A percentile compares a stretch with the other conserved stretches of the same genome.
Conservation (phyloP, 2,329 filamentous ascomycete species). For the Fonsecaea erecta region DNA sequence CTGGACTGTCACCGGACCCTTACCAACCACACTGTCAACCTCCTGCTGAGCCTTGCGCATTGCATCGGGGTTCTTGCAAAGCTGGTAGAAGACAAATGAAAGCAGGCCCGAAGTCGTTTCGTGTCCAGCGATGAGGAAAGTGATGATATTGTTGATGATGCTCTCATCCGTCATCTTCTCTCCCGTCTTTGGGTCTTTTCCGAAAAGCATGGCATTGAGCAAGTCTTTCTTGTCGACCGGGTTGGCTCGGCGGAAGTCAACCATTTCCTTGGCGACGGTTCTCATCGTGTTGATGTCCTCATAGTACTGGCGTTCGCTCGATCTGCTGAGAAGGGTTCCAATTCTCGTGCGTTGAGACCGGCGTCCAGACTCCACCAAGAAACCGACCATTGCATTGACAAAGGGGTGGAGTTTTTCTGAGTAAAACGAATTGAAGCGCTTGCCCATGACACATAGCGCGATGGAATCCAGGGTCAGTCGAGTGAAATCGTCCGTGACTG, state of each 20-base stretch:
- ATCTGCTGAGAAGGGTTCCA: conserved; percentile 41
- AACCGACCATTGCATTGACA: conserved; percentile 68
- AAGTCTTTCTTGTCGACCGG: conserved; percentile 62
- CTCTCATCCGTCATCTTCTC: conserved; percentile 62
- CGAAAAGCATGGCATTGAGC: conserved; percentile 63
- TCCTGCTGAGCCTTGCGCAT: conserved; percentile 68
- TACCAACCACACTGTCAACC: conserved; percentile 68
- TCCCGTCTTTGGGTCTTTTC: conserved; percentile 66
- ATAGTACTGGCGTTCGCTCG: conserved; percentile 25
- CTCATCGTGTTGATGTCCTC: conserved; percentile 35
- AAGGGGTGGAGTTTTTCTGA: conserved; percentile 71
- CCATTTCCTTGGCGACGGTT: conserved; percentile 50
- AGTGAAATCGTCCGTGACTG: conserved; percentile 70
- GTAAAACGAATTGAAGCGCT: conserved; percentile 77
- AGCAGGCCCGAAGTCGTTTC: conserved; percentile 73
- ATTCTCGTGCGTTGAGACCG: conserved; percentile 56
- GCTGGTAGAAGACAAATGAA: conserved; percentile 67
- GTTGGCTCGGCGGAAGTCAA: conserved; percentile 60
- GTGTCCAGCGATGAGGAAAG: conserved; percentile 65
- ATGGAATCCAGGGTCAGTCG: conserved; percentile 74
- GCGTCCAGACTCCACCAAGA: conserved; percentile 61
- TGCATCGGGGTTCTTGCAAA: conserved; percentile 66
- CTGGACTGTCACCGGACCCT: conserved; percentile 54
- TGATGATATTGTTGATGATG: conserved; percentile 70
- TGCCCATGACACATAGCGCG: conserved; percentile 72